Evolutionary conservation across 441 rosid genomes (phyloP).

Genomic region (Manihot esculenta): DNA sequence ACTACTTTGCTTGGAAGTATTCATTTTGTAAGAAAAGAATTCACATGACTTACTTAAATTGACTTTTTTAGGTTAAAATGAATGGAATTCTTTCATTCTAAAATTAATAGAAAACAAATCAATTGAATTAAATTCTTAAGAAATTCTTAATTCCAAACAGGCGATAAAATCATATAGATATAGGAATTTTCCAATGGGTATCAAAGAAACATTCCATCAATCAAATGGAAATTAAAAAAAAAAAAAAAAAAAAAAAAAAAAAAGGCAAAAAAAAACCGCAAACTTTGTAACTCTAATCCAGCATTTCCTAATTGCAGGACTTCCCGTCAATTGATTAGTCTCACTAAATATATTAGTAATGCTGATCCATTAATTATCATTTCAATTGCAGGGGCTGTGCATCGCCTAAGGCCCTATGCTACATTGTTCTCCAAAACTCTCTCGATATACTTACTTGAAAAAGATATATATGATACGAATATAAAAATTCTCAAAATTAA

Average conservation of each 20-base stretch:
- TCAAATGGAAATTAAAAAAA: not conserved
- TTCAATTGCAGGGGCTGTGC: not conserved
- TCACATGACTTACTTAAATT: too few species aligned
- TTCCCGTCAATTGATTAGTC: not conserved
- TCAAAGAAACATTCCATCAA: not conserved
- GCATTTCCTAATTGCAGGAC: not conserved
- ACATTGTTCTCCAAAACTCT: not conserved
- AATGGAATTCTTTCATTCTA: too few species aligned
- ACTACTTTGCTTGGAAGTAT: too few species aligned
- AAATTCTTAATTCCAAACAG: too few species aligned
- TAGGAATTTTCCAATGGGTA: not conserved
- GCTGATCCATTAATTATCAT: not conserved
- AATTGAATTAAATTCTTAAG: not conserved
- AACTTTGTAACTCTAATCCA: not conserved
- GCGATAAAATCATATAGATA: not conserved
- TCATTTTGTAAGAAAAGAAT: too few species aligned
- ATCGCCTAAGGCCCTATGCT: not conserved
- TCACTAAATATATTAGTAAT: not conserved
- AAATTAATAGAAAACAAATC: too few species aligned
- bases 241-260: too few species aligned
- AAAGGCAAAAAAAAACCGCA: not conserved
- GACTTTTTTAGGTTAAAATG: too few species aligned
- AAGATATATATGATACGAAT: not conserved
- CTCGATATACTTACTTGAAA: not conserved
- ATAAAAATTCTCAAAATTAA: not conserved